Base-by-base conservation (phyloP, 495 filamentous ascomycete genomes). In the Coniosporium apollinis region DNA sequence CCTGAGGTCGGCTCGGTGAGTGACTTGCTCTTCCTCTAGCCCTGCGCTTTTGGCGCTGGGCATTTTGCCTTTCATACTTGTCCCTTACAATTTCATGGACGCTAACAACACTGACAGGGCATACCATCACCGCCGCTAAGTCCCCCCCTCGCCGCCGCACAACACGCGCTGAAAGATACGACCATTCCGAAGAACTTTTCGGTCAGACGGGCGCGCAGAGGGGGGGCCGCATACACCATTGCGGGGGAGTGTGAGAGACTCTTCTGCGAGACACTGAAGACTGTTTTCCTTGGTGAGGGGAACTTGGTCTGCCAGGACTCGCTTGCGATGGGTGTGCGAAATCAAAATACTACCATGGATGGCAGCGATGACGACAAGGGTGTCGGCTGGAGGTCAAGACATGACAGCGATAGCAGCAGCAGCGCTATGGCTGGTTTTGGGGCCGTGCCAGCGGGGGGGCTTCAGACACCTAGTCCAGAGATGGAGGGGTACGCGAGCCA, bases 171-270 rank as follows among this genome's bases (percentile, higher is more conserved):
- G n/a, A n/a, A n/a, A n/a, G n/a, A n/a, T n/a, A n/a, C n/a, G n/a
- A n/a, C n/a, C n/a, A n/a, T n/a, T n/a, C n/a, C n/a, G 13, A 26
- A 13, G 24, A 13, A 26, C 24, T 7, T 7, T 8, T 8, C 8
- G 24, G 13, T 26, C 10, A 9, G 50, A 51, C 39, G 52, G 56
- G 66, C 61, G 56, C 56, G 72, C 53, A 70, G 70, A 69, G 77
- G 74, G 78, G 85, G 82, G 80, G 85, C 85, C 72, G 70, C 79
- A 77, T 73, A 82, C 61, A 74, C 72, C 64, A 92, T 94, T 68
- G 80, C 77, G 82, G 86, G 73, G 82, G 83, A 93, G 82, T 91
- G 86, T 94, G 86, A 93, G 85, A 94, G 86, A 63, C 86, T 94
- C 71, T 89, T 94, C 70, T 94, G 86, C 68, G 81, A 85, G 72